Base-by-base conservation (phyloP, 2,329 filamentous ascomycete species). In the Xylariaceae sp. region DNA sequence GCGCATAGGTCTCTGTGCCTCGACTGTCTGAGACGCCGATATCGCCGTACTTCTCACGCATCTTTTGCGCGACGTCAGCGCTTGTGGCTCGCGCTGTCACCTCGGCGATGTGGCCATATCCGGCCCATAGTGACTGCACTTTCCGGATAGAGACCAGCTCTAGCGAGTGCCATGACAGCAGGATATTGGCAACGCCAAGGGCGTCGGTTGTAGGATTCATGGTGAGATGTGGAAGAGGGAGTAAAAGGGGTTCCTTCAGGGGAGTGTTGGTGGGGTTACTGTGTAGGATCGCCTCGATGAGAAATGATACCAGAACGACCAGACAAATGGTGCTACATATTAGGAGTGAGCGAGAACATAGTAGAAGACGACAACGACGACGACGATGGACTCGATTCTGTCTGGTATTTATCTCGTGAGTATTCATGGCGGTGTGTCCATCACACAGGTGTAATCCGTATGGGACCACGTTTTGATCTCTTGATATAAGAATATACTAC, bases 21-120 rank as follows among this genome's bases (percentile, higher is more conserved):
- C 62, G 55, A 52, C 17, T 61, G 59, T 37, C 58, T 10, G 57
- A 54, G 15, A 50, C 34, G 10, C 48, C 47, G 44, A 55, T 51
- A 42, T 56, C 61, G 15, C 60, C 62, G n/a, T 57, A 59, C 30
- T n/a, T 44, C 8, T 52, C 63, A 50, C 50, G 62, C 54, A 65
- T 50, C n/a, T 45, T 55, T 5, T 53, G 42, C 1, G 57, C 57
- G n/a, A 64, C 59, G 9, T 67, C 56, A 0, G 66, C 59, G 1
- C 63, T 70, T 9, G 59, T 65, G 1, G 74, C 71, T 11, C 71
- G 73, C 3, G 81, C 82, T 2, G 70, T 76, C 35, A 88, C 66
- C 10, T 79, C 76, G 67, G 81, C 86, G 56, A 88, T 83, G 47
- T 83, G 74, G 1, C 80, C 79, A 60, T 82, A 82, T 13, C 78